phyloP scores from a whole-genome alignment of 1,284 basidiomycete genomes.

The Calocybe gambosa region DNA sequence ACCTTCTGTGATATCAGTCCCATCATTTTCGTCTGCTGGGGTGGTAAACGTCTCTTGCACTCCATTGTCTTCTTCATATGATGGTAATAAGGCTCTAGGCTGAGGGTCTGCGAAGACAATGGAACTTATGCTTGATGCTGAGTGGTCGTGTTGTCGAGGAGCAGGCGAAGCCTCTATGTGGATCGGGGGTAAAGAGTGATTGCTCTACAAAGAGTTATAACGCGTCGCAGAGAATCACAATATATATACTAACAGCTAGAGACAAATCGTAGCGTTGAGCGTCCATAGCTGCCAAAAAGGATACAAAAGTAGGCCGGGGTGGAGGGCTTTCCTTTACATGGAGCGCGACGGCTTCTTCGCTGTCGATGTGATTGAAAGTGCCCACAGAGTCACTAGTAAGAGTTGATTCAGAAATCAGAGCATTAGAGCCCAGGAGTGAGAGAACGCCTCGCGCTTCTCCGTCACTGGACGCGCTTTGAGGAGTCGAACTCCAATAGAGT shows the following conservation, averaged over 20 bases:
- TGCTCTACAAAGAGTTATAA: background rate
- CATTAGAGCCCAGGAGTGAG: background rate
- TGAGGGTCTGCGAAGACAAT: constrained; percentile 3
- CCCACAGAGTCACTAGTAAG: background rate
- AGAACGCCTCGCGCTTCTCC: background rate
- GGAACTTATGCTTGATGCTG: background rate
- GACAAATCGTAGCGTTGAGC: constrained; percentile 13
- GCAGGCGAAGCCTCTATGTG: background rate
- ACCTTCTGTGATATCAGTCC: constrained; percentile 9
- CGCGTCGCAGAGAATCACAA: background rate
- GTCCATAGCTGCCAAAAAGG: constrained; percentile 3
- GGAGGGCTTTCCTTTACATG: background rate
- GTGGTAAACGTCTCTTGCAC: background rate
- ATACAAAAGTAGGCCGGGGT: background rate
- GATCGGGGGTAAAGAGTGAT: background rate
- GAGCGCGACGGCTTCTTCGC: background rate
- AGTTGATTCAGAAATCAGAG: background rate
- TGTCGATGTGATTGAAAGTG: background rate
- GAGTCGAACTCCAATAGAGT: constrained; percentile 5
- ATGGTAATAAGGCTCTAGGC: constrained; percentile 5
- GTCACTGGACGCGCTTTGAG: constrained; percentile 2
- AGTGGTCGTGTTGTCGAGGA: background rate
- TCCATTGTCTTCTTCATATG: constrained; percentile 6
- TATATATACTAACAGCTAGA: constrained; percentile 5
- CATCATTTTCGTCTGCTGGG: constrained; percentile 5